Percentiles rank a stretch among this genome's conserved stretches.
Conservation (phyloP, 1,284 basidiomycete genomes). For the Athelia psychrophila region DNA sequence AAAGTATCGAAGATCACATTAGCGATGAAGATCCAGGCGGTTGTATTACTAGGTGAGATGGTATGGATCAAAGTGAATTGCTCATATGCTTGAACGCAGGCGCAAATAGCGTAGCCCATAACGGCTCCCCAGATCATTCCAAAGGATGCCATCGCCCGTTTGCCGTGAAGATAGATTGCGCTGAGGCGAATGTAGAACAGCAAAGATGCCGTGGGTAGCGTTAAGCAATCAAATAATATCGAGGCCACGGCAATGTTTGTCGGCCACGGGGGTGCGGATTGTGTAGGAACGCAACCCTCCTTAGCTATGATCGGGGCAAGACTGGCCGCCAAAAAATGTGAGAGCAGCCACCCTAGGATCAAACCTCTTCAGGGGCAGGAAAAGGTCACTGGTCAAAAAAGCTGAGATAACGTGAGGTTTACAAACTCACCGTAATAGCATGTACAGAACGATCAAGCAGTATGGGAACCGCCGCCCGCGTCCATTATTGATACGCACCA, state of each 20-base stretch:
- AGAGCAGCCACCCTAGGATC: too few species aligned
- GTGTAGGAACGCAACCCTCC: too few species aligned
- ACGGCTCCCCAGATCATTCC: background rate
- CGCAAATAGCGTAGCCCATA: background rate
- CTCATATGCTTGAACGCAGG: background rate
- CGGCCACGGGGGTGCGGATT: too few species aligned
- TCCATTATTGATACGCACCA: background rate
- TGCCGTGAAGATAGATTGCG: background rate
- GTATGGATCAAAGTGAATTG: too few species aligned
- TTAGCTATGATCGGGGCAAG: too few species aligned
- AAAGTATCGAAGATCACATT: background rate
- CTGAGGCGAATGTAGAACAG: background rate
- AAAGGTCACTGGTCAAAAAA: too few species aligned
- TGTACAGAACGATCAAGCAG: background rate
- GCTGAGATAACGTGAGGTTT: too few species aligned
- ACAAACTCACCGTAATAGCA: background rate
- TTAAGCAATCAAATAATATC: background rate
- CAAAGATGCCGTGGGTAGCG: background rate
- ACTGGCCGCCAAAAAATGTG: too few species aligned
- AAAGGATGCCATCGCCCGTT: background rate
- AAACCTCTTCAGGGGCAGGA: too few species aligned
- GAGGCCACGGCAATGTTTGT: too few species aligned
- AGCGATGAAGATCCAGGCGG: background rate
- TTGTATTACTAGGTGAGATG: background rate
- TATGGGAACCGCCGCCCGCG: background rate